Evolutionary conservation across 768 basidiomycete species (phyloP).

Genomic region (Mycena amicta): DNA sequence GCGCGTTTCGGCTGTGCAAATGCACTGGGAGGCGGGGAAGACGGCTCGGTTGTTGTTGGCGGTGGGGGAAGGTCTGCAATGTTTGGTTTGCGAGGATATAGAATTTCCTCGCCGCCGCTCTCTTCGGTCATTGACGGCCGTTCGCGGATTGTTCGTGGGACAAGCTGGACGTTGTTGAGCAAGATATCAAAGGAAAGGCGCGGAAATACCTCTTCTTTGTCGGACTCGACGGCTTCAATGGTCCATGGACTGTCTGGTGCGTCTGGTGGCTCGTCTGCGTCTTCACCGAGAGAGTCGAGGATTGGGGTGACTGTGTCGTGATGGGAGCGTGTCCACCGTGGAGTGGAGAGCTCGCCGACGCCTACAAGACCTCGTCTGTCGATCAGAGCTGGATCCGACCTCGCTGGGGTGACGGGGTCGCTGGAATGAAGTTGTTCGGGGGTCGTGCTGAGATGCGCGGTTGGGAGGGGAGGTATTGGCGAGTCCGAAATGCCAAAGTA

Average conservation of each 20-base stretch:
- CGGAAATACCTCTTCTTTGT: constrained; percentile 62
- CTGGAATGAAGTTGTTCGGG: constrained; percentile 56
- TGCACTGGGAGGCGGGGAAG: constrained; percentile 65
- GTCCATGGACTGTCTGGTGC: constrained; percentile 87
- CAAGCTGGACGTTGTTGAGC: constrained; percentile 33
- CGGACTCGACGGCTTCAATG: constrained; percentile 83
- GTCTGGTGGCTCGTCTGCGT: constrained; percentile 47
- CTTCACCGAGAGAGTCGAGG: constrained; percentile 34
- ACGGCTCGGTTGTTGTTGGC: constrained; percentile 29
- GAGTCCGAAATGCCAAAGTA: constrained; percentile 81
- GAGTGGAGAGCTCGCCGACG: constrained; percentile 95
- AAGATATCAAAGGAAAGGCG: neutral
- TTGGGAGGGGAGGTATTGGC: constrained; percentile 56
- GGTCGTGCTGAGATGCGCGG: constrained; percentile 51
- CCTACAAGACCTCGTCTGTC: constrained; percentile 90
- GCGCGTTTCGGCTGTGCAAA: constrained; percentile 58
- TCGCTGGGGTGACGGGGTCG: constrained; percentile 71
- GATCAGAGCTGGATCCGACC: constrained; percentile 70
- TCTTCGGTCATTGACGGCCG: constrained; percentile 76
- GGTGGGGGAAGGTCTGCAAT: constrained; percentile 37
- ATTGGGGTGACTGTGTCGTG: constrained; percentile 36
- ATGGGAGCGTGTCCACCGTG: constrained; percentile 77
- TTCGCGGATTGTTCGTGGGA: constrained; percentile 53
- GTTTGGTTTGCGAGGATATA: constrained; percentile 71
- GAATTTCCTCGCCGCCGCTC: constrained; percentile 88